Evolutionary conservation across 371 early-diverging fungal genomes (phyloP).

Genomic region (Mucor indicus): DNA sequence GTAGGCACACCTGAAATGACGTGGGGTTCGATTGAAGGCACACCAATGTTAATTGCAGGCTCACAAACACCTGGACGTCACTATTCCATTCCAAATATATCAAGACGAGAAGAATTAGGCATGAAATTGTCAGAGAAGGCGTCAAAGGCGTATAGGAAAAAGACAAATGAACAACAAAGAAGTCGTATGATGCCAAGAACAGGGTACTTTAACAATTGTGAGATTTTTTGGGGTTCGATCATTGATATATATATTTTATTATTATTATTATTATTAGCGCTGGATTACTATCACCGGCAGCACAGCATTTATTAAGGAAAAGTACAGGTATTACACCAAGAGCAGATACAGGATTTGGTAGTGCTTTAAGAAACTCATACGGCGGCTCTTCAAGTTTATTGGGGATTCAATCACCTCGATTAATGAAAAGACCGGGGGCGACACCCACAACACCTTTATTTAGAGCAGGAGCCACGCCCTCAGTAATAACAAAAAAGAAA

Average conservation of each 20-base stretch:
- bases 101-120: slow-evolving; percentile 64
- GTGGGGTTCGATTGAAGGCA: slow-evolving; percentile 77
- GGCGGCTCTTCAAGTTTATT: slow-evolving; percentile 7
- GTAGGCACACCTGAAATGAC: slow-evolving; percentile 67
- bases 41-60: slow-evolving; percentile 54
- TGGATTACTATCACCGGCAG: slow-evolving; percentile 45
- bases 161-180: slow-evolving; percentile 19
- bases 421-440: too few species aligned
- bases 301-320: slow-evolving; percentile 38
- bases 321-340: slow-evolving; percentile 20
- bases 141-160: slow-evolving; percentile 52
- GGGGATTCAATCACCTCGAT: too few species aligned
- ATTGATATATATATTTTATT: neutral
- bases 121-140: slow-evolving; percentile 65
- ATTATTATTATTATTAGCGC: slow-evolving; percentile 12
- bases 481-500: too few species aligned
- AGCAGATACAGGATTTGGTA: slow-evolving; percentile 23
- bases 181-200: slow-evolving; percentile 28
- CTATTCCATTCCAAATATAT: slow-evolving; percentile 64
- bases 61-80: slow-evolving; percentile 49
- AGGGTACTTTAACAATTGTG: slow-evolving; percentile 18
- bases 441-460: too few species aligned
- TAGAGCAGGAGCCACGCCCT: too few species aligned
- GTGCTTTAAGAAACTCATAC: slow-evolving; percentile 39
- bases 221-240: neutral